Evolutionary conservation across 2,329 filamentous ascomycete species (phyloP).

Genomic region (Boeremia lycopersici): DNA sequence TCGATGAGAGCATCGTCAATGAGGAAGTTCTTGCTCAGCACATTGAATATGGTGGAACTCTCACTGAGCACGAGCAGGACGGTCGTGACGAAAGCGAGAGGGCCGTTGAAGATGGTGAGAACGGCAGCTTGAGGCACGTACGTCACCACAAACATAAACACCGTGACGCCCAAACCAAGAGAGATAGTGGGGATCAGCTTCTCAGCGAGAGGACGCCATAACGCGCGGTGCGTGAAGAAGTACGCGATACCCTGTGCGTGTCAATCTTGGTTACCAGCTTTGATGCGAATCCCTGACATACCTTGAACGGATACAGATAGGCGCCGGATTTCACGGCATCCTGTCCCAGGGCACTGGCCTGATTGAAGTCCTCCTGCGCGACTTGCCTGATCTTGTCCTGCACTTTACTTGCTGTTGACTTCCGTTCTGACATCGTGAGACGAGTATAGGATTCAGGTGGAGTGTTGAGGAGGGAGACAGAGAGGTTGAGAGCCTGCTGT

Average conservation of each 20-base stretch:
- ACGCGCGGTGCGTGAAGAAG: slow-evolving; percentile 61
- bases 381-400: slow-evolving; percentile 62
- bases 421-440: slow-evolving; percentile 19
- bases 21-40: slow-evolving; percentile 72
- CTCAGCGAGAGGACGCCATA: slow-evolving; percentile 65
- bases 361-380: slow-evolving; percentile 71
- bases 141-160: slow-evolving; percentile 84
- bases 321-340: slow-evolving; percentile 77
- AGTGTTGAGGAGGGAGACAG: slow-evolving; percentile 9
- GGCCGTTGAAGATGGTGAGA: slow-evolving; percentile 83
- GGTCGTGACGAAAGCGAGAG: slow-evolving; percentile 75
- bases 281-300: slow-evolving; percentile 30
- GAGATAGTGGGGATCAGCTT: slow-evolving; percentile 67
- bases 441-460: slow-evolving; percentile 10
- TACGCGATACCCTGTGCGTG: slow-evolving; percentile 62
- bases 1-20: slow-evolving; percentile 84
- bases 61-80: slow-evolving; percentile 66
- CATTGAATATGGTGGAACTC: slow-evolving; percentile 56
- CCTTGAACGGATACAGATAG: slow-evolving; percentile 85
- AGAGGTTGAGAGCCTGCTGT: background rate
- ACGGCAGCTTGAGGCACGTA: slow-evolving; percentile 85
- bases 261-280: background rate
- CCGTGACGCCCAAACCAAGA: slow-evolving; percentile 74
- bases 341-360: slow-evolving; percentile 66
- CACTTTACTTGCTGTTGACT: slow-evolving; percentile 30